Evolutionary conservation across 768 basidiomycete species (phyloP), one percentile per base, ranked within the genome.

Genomic region (Termitomyces sp.): DNA sequence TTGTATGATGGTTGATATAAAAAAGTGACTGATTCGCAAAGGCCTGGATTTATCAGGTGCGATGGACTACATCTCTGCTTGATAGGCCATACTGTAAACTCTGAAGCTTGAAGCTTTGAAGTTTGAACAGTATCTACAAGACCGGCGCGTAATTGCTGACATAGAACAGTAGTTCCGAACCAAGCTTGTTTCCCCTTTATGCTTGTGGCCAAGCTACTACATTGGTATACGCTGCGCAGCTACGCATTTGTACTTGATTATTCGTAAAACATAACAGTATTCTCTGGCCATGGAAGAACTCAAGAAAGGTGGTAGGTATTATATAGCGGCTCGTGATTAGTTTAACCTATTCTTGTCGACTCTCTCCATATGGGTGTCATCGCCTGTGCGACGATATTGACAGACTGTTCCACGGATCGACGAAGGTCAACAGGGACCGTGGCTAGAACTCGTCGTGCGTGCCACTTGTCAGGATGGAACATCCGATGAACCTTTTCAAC

Each of bases 381-480:
- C 3, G 60, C 57, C 39, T 61, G 57, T 15, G 60, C 52, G 46
- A 58, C 60, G 20, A 37, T 48, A 24, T 57, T 57, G 3, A 50
- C 51, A 27, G 51, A 45, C 20, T 30, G 6, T 49, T 58, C 54
- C 41, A 58, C 27, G 6, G 51, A 3, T 11, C n/a, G 31, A 31
- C 57, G 42, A 48, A 61, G 24, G 45, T 41, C 51, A 13, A 13
- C 61, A 33, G 56, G 22, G 31, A 61, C 41, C 9, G 42, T 31
- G 24, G 42, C 45, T 57, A 63, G 50, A 41, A 63, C 31, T 33
- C 44, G n/a, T 49, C 60, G 49, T 9, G 62, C 57, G n/a, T 45
- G 49, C 62, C 62, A 63, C 42, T 51, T 54, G 36, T 63, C 62
- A 42, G 56, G 62, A 50, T 61, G 61, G 51, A 63, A 63, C 44